A percentile compares a stretch with the other conserved stretches of the same genome.
Conservation (phyloP, 163 green algal species). For the Picocystis sp. region DNA sequence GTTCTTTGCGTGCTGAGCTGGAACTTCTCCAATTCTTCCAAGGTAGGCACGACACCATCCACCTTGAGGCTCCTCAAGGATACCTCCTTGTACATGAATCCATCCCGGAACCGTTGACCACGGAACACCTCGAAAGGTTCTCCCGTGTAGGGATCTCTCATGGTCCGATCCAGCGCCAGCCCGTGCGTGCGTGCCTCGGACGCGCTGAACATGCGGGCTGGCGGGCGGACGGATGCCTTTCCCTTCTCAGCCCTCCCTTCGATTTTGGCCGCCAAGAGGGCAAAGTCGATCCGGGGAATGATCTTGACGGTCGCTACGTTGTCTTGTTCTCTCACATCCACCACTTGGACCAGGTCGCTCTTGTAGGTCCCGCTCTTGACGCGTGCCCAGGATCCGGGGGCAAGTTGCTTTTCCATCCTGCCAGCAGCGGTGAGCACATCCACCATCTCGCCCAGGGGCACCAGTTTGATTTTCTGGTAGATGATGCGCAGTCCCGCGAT, state of each 20-base stretch:
- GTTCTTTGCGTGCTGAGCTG: conserved; percentile 20
- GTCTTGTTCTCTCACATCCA: conserved; percentile 37
- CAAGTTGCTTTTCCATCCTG: conserved; percentile 22
- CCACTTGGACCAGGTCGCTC: conserved; percentile 67
- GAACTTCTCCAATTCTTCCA: conserved; percentile 80
- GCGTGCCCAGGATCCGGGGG: conserved; percentile 60
- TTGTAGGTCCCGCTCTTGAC: conserved; percentile 69
- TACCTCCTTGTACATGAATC: conserved; percentile 55
- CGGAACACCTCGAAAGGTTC: conserved; percentile 28
- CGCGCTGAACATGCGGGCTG: conserved; percentile 48
- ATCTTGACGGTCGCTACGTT: conserved; percentile 29
- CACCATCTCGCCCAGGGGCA: conserved; percentile 85
- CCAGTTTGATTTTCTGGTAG: conserved; percentile 48
- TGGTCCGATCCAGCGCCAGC: conserved; percentile 29
- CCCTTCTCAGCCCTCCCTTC: conserved; percentile 11
- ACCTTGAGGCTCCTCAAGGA: conserved; percentile 27
- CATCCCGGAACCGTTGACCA: conserved; percentile 52
- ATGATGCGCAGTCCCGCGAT: conserved; percentile 50
- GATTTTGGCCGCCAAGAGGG: conserved; percentile 30
- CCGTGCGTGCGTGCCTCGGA: conserved; percentile 39
- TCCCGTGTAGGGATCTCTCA: conserved; percentile 26
- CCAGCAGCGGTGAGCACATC: conserved; percentile 43
- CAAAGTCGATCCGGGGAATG: conserved; percentile 72
- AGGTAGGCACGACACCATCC: conserved; percentile 36
- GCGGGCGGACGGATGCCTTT: conserved; percentile 19